Evolutionary conservation across 345 rosid species (phyloP), one percentile per base, ranked within the genome.

Genomic region (Acer saccharum): DNA sequence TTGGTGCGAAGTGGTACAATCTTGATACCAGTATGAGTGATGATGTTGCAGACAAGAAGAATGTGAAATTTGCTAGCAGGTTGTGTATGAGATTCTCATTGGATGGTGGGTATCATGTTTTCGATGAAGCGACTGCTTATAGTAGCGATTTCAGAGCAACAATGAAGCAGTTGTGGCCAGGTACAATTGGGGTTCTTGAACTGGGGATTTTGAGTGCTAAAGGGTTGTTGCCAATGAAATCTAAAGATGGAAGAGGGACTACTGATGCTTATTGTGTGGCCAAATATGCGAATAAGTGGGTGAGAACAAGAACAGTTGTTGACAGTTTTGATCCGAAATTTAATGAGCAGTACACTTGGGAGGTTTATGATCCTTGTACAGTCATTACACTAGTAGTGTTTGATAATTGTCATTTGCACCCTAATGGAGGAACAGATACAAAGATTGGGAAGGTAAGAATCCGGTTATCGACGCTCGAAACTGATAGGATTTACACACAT

Each of bases 211-310:
- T 86, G 70, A 83, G 78, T 79, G 91, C 88, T 32, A 79, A 67
- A 43, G 85, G 80, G 7, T 78, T 88, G 84, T 35, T 69, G 68
- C 84, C 89, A 10, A 86, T 88, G 85, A 88, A 88, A 73, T 57
- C 82, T 11, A 88, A 73, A 77, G 80, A 81, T 66, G 91, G 89
- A 6, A 70, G 74, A 7, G 81, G 80, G 27, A 81, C 85, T 0
- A 81, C 85, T 0, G 91, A 88, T 81, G 89, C 89, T 17, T 88
- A 83, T 35, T 86, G 91, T 69, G 88, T 88, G 39, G 89, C 89
- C 10, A 88, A 86, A 74, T 86, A 88, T 20, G 89, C 83, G 6
- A 74, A 73, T 7, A 87, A 87, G 73, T 84, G 89, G 89, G 73
- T 75, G 21, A 75, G 87, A 41, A 87, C 89, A 20, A 87, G 80